Evolutionary conservation across 1,139 yeast genomes (phyloP).

Genomic region (Suhomyces guaymorum): DNA sequence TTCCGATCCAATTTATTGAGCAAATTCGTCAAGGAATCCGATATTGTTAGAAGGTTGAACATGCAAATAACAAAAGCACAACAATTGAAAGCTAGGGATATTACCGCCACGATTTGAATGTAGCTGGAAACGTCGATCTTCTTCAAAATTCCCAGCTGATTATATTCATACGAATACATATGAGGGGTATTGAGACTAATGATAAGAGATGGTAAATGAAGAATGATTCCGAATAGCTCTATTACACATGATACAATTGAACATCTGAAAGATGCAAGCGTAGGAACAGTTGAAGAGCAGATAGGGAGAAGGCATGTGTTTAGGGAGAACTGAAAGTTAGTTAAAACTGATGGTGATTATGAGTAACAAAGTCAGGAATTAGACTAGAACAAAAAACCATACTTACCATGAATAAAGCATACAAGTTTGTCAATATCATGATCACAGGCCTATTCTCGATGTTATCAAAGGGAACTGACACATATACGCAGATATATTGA

Average conservation of each 20-base stretch:
- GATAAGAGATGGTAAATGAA: slow-evolving; percentile 24
- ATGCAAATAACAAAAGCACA: slow-evolving; percentile 14
- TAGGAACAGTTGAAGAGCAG: slow-evolving; percentile 24
- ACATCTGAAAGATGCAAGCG: slow-evolving; percentile 19
- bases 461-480: slow-evolving; percentile 45
- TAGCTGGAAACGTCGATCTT: slow-evolving; percentile 31
- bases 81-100: slow-evolving; percentile 13
- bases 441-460: slow-evolving; percentile 42
- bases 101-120: slow-evolving; percentile 18
- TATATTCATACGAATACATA: slow-evolving; percentile 32
- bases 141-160: slow-evolving; percentile 14
- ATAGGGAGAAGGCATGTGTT: slow-evolving; percentile 25
- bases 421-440: slow-evolving; percentile 29
- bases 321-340: slow-evolving; percentile 30
- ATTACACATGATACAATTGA: slow-evolving; percentile 15
- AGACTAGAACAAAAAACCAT: too few species aligned
- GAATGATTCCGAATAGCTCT: slow-evolving; percentile 24
- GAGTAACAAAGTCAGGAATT: too few species aligned
- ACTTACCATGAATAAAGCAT: slow-evolving; percentile 33
- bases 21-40: slow-evolving; percentile 20
- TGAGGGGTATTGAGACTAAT: slow-evolving; percentile 21
- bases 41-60: slow-evolving; percentile 10
- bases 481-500: slow-evolving; percentile 42
- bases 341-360: too few species aligned
- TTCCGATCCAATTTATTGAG: slow-evolving; percentile 24